Conservation (phyloP, 1,139 yeast species). For the Zygosaccharomyces sapae region DNA sequence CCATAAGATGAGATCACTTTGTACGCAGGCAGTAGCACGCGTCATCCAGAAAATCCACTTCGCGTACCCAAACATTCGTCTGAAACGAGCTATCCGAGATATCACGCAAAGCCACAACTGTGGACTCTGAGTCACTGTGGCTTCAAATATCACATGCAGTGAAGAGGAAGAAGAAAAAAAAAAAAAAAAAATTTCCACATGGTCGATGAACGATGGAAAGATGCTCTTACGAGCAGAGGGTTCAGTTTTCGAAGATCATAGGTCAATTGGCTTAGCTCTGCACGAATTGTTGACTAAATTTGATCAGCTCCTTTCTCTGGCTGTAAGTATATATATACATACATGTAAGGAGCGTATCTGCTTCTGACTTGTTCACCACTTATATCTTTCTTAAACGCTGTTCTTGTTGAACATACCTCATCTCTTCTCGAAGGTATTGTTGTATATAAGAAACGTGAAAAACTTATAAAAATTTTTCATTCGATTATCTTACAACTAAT, state of each 20-base stretch:
- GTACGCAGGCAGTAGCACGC: neutral
- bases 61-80: neutral
- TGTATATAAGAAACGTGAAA: constrained; percentile 6
- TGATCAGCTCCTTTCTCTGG: neutral
- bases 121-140: constrained; percentile 4
- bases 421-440: neutral
- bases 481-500: neutral
- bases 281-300: neutral
- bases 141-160: constrained; percentile 3
- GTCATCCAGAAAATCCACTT: neutral
- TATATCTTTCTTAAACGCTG: neutral
- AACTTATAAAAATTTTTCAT: constrained; percentile 1
- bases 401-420: neutral
- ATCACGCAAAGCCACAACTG: neutral
- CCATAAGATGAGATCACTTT: neutral
- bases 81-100: neutral
- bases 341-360: neutral
- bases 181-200: constrained; percentile 1
- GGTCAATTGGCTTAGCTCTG: neutral
- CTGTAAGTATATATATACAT: neutral
- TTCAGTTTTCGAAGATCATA: neutral
- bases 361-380: neutral
- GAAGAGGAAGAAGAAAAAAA: neutral
- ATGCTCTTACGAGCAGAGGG: neutral
- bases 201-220: neutral